These are phyloP conservation scores for Colletotrichum phormii DNA, from an alignment of 2,329 filamentous ascomycete species.

Conservation along the genomic window DNA sequence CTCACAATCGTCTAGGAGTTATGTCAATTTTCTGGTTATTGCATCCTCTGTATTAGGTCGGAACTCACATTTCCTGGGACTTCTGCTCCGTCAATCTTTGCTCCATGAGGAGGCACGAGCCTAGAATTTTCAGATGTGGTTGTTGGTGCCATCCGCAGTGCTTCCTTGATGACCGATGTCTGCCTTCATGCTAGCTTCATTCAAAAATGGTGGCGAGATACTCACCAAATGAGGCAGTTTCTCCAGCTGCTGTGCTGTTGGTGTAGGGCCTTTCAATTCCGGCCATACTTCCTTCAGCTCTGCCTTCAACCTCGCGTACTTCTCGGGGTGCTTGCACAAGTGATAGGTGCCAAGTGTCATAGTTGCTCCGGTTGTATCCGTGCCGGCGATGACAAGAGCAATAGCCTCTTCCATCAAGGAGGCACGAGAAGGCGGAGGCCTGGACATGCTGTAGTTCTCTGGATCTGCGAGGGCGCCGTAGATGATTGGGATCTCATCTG, in stretches of 20 bases:
- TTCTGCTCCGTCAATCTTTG: too few relatives aligned
- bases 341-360: neutral
- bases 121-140: too few relatives aligned
- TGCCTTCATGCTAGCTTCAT: too few relatives aligned
- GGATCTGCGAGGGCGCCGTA: too few relatives aligned
- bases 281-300: neutral
- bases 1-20: too few relatives aligned
- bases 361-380: neutral
- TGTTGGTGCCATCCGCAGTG: too few relatives aligned
- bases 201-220: neutral
- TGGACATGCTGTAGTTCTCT: neutral
- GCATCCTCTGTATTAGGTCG: too few relatives aligned
- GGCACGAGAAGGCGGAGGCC: neutral
- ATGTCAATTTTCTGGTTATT: too few relatives aligned
- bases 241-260: neutral
- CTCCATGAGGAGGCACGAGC: too few relatives aligned
- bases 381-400: neutral
- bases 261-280: neutral
- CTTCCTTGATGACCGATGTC: too few relatives aligned
- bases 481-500: too few relatives aligned
- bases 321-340: neutral
- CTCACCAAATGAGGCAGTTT: neutral
- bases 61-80: too few relatives aligned
- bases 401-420: neutral
- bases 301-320: neutral